Conservation (phyloP, 2,329 filamentous ascomycete species). For the Aspergillaceae sp. region DNA sequence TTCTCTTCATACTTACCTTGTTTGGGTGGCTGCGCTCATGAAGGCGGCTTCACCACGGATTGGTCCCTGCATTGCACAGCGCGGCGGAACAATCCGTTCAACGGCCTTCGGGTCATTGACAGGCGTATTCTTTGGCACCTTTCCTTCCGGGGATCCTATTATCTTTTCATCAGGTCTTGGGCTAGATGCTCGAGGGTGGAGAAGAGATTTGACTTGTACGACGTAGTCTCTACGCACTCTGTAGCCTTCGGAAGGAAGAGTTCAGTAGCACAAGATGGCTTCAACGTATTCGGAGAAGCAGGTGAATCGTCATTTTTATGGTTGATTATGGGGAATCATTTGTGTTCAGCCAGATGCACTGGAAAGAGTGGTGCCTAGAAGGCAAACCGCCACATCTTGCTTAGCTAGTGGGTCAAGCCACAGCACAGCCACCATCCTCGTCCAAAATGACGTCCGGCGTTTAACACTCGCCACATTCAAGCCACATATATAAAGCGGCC, state of each 20-base stretch:
- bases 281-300: not conserved
- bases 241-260: not conserved
- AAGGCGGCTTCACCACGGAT: slow-evolving; percentile 37
- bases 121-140: slow-evolving; percentile 34
- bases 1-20: slow-evolving; percentile 47
- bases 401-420: too few relatives aligned
- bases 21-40: slow-evolving; percentile 41
- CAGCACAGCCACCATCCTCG: too few relatives aligned
- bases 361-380: too few relatives aligned
- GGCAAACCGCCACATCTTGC: too few relatives aligned
- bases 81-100: slow-evolving; percentile 38
- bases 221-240: not conserved
- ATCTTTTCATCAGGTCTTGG: slow-evolving; percentile 26
- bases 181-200: slow-evolving; percentile 23
- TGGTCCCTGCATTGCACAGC: slow-evolving; percentile 52
- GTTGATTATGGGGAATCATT: too few relatives aligned
- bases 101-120: slow-evolving; percentile 30
- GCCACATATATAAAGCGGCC: too few relatives aligned
- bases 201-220: slow-evolving; percentile 17
- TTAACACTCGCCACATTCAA: too few relatives aligned
- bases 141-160: slow-evolving; percentile 11
- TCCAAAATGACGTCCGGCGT: too few relatives aligned
- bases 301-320: too few relatives aligned
- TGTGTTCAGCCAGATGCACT: too few relatives aligned
- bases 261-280: not conserved